Percentiles rank a stretch among this genome's conserved stretches.
Conservation (phyloP, 345 rosid genomes). For the Euphorbia pulcherrima region DNA sequence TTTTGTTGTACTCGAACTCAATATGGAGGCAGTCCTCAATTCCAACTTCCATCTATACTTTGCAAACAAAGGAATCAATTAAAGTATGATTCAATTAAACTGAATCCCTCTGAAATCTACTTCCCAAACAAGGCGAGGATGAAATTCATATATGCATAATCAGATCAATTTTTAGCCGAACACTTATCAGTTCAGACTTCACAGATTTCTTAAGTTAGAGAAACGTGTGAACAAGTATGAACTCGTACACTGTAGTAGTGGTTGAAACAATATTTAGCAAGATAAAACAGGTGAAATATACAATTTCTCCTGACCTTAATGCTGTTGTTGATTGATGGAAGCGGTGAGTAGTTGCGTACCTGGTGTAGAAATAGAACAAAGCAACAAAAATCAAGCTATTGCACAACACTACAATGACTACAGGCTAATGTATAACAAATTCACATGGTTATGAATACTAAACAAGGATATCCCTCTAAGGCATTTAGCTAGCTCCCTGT, state of each 20-base stretch:
- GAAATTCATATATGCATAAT: too few relatives aligned
- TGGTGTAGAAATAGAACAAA: constrained; percentile 26
- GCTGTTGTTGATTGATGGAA: constrained; percentile 80
- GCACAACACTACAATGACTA: not conserved
- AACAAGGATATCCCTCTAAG: not conserved
- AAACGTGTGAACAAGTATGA: not conserved
- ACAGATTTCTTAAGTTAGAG: not conserved
- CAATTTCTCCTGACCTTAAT: constrained; percentile 59
- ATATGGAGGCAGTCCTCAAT: constrained; percentile 96
- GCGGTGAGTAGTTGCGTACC: constrained; percentile 78
- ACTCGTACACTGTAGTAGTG: not conserved
- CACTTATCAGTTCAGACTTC: not conserved
- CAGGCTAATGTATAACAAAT: not conserved
- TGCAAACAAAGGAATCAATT: too few relatives aligned
- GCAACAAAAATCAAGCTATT: not conserved
- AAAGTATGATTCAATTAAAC: too few relatives aligned
- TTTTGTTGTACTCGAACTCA: constrained; percentile 96
- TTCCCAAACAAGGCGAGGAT: too few relatives aligned
- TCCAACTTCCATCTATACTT: constrained; percentile 92
- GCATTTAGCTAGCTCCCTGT: too few relatives aligned
- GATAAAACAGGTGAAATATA: not conserved
- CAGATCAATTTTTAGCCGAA: not conserved
- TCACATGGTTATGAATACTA: not conserved
- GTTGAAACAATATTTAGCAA: not conserved
- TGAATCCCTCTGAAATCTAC: too few relatives aligned